These are phyloP conservation scores for Paramecium bursaria DNA, from an alignment of 73 alveolate genomes.

Conservation along the genomic window DNA sequence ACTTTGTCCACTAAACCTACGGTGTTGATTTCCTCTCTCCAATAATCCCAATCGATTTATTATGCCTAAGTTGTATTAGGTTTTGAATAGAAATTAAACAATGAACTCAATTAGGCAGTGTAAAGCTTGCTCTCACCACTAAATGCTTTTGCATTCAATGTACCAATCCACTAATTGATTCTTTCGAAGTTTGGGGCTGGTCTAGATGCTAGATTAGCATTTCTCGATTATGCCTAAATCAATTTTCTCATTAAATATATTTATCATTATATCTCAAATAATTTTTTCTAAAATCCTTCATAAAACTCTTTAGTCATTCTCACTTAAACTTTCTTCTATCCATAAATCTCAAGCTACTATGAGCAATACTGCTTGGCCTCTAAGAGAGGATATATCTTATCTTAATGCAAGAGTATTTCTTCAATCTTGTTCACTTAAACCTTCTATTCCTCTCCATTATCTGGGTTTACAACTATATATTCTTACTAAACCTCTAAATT, in stretches of 20 bases:
- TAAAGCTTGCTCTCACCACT: slow-evolving; percentile 62
- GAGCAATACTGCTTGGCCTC: too few species aligned
- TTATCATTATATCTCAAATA: too few species aligned
- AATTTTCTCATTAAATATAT: slow-evolving; percentile 53
- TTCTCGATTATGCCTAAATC: slow-evolving; percentile 19
- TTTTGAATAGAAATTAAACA: slow-evolving; percentile 65
- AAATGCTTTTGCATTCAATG: slow-evolving; percentile 64
- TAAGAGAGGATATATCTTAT: too few species aligned
- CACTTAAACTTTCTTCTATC: too few species aligned
- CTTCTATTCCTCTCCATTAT: too few species aligned
- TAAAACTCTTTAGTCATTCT: too few species aligned
- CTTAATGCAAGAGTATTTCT: too few species aligned
- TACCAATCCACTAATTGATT: slow-evolving; percentile 60
- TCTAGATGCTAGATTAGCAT: slow-evolving; percentile 30
- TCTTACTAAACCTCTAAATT: neutral
- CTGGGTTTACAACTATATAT: too few species aligned
- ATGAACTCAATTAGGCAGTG: slow-evolving; percentile 64
- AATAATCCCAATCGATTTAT: slow-evolving; percentile 55
- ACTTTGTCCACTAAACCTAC: slow-evolving; percentile 69
- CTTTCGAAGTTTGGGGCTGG: slow-evolving; percentile 62
- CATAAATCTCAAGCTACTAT: too few species aligned
- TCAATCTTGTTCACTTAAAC: too few species aligned
- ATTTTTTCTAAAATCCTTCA: too few species aligned
- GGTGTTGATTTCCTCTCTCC: slow-evolving; percentile 64
- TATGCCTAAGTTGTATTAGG: slow-evolving; percentile 41